Percentiles rank a stretch among this genome's conserved stretches.
phyloP scores from a whole-genome alignment of 2,329 filamentous ascomycete genomes.

The Xylariomycetidae sp. region DNA sequence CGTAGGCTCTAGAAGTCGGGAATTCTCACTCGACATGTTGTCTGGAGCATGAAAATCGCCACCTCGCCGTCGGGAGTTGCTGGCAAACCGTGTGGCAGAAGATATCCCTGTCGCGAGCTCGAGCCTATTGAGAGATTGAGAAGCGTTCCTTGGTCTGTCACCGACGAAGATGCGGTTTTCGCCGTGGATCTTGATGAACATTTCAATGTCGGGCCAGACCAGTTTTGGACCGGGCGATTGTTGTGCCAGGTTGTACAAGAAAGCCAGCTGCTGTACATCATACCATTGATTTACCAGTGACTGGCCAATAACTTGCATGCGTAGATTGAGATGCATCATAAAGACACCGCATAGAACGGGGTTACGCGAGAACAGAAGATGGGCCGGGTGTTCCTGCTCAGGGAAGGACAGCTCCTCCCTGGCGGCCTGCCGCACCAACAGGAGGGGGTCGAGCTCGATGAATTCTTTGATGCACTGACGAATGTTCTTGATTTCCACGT shows the following conservation, averaged over 20 bases:
- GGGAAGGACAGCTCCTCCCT: not conserved
- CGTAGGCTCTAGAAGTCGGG: constrained; percentile 19
- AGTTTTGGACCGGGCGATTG: constrained; percentile 6
- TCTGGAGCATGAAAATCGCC: constrained; percentile 14
- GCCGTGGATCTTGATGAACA: constrained; percentile 26
- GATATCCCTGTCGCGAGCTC: constrained; percentile 24
- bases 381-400: constrained; percentile 11
- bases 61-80: constrained; percentile 13
- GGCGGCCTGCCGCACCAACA: not conserved
- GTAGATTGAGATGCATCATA: constrained; percentile 20
- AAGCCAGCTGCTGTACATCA: constrained; percentile 24
- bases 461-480: constrained; percentile 4
- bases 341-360: constrained; percentile 20
- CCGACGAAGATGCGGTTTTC: constrained; percentile 26
- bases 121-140: constrained; percentile 23
- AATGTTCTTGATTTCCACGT: constrained; percentile 17
- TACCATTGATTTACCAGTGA: constrained; percentile 23
- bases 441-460: constrained; percentile 15
- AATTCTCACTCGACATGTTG: constrained; percentile 10
- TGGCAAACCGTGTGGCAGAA: constrained; percentile 21
- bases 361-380: constrained; percentile 21
- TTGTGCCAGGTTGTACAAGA: constrained; percentile 23
- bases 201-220: constrained; percentile 25
- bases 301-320: constrained; percentile 22
- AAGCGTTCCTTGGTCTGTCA: constrained; percentile 20